phyloP scores from a whole-genome alignment of 371 early-diverging fungal species.

The Lichtheimia ornata region DNA sequence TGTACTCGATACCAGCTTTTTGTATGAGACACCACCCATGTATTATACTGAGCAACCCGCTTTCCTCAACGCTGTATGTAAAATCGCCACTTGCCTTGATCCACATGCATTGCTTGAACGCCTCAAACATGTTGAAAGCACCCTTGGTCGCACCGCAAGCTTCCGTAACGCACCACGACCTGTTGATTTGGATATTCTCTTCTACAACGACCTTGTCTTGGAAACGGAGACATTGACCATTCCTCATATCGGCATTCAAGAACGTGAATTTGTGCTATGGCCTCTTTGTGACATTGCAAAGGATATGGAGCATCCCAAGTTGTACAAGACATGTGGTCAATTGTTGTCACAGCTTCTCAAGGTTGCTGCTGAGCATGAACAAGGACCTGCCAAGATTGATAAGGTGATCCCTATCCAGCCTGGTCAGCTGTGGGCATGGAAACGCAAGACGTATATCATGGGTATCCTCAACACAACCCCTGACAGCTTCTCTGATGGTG shows the following conservation, averaged over 20 bases:
- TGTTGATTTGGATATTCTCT: slow-evolving; percentile 94
- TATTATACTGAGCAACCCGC: slow-evolving; percentile 90
- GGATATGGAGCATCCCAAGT: slow-evolving; percentile 85
- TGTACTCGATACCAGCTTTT: slow-evolving; percentile 91
- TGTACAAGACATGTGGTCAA: slow-evolving; percentile 79
- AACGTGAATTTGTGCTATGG: slow-evolving; percentile 93
- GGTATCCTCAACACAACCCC: slow-evolving; percentile 97
- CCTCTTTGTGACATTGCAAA: slow-evolving; percentile 94
- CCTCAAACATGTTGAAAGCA: slow-evolving; percentile 82
- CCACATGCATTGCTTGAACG: slow-evolving; percentile 77
- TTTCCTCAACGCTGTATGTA: slow-evolving; percentile 90
- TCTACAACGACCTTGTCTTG: slow-evolving; percentile 82
- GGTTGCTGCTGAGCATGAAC: slow-evolving; percentile 43
- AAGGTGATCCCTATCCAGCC: slow-evolving; percentile 68
- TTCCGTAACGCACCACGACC: slow-evolving; percentile 90
- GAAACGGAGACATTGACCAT: slow-evolving; percentile 74
- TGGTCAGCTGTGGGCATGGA: slow-evolving; percentile 59
- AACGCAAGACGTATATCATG: slow-evolving; percentile 82
- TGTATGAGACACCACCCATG: slow-evolving; percentile 97
- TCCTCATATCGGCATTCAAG: slow-evolving; percentile 87
- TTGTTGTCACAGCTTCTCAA: slow-evolving; percentile 77
- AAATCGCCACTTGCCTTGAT: slow-evolving; percentile 76
- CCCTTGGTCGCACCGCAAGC: slow-evolving; percentile 72
- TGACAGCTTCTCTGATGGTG: slow-evolving; percentile 97
- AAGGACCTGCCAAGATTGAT: slow-evolving; percentile 56